A percentile compares a stretch with the other conserved stretches of the same genome.
phyloP scores from a whole-genome alignment of 257 asterid species.

The Osmanthus fragrans region DNA sequence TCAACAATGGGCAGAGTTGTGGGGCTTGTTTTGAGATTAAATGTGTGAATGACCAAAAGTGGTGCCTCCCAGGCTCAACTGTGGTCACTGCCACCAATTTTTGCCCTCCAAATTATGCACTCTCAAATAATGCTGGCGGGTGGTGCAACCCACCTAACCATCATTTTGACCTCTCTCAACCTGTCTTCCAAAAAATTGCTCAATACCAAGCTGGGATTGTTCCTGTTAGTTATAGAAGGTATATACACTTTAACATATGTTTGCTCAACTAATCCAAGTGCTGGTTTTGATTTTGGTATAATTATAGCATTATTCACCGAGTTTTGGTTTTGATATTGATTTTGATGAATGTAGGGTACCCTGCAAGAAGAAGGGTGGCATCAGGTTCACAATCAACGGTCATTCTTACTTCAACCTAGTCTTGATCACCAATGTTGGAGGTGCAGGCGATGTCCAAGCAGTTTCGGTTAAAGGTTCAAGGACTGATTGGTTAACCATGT shows the following conservation, averaged over 20 bases:
- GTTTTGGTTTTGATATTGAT: neutral
- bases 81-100: conserved; percentile 11
- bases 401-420: conserved; percentile 43
- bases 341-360: conserved; percentile 25
- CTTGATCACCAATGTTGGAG: conserved; percentile 40
- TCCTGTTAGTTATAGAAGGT: conserved; percentile 27
- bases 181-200: conserved; percentile 16
- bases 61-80: conserved; percentile 19
- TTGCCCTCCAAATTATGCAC: neutral
- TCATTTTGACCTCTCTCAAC: no score
- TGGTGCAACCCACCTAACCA: no score
- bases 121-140: neutral
- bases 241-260: neutral
- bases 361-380: conserved; percentile 37
- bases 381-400: conserved; percentile 39
- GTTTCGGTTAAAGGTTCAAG: conserved; percentile 37
- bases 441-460: conserved; percentile 42
- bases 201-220: conserved; percentile 28
- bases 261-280: no score
- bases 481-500: conserved; percentile 35
- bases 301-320: no score
- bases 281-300: no score
- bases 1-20: no score
- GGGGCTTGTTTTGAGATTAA: conserved; percentile 24
- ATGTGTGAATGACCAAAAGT: conserved; percentile 14